A percentile compares a stretch with the other conserved stretches of the same genome.
Conservation (phyloP, 2,329 filamentous ascomycete species). For the Diaporthe batatas region DNA sequence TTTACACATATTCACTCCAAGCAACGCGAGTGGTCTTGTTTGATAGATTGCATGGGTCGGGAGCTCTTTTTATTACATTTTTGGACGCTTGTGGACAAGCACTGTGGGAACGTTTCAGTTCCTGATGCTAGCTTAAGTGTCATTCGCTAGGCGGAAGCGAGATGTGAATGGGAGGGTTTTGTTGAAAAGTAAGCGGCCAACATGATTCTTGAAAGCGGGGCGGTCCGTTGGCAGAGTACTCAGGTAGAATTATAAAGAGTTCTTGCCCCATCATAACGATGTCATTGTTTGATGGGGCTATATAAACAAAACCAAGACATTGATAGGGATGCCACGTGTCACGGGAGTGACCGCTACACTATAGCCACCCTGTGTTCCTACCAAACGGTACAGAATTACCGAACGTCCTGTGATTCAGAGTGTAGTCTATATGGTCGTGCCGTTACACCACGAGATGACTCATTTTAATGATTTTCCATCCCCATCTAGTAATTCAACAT, state of each 20-base stretch:
- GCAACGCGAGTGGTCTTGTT: conserved; percentile 27
- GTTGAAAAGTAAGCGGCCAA: background rate
- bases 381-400: no score
- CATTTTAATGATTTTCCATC: no score
- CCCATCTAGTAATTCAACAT: no score
- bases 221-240: background rate
- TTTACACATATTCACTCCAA: conserved; percentile 24
- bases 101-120: background rate
- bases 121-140: background rate
- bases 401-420: no score
- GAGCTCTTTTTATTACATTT: background rate
- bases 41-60: conserved; percentile 20
- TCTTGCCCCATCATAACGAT: conserved; percentile 1
- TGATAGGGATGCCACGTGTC: no score
- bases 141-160: background rate
- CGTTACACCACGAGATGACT: no score
- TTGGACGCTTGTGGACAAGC: background rate
- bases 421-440: no score
- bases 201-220: background rate
- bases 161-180: no score
- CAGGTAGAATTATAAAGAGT: background rate
- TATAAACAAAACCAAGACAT: background rate
- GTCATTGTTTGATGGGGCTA: background rate
- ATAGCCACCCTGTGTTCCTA: no score
- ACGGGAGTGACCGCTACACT: no score